These are phyloP conservation scores for Saccharum spontaneum DNA, from an alignment of 176 grass and related monocot species.

Conservation along the genomic window DNA sequence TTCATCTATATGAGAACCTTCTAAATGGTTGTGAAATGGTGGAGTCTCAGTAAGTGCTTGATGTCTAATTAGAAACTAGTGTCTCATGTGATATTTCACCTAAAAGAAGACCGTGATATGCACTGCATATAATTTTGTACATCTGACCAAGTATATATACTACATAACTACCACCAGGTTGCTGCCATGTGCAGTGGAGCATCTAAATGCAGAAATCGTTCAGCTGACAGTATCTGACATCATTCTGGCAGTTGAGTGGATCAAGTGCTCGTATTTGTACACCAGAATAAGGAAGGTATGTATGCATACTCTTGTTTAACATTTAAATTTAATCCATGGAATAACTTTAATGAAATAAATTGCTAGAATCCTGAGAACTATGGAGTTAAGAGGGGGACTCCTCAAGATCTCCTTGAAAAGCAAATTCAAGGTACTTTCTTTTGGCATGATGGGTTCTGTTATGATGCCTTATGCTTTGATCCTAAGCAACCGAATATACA, in stretches of 20 bases:
- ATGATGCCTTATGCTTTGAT: conserved; percentile 27
- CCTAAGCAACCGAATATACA: conserved; percentile 40
- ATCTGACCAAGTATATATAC: conserved; percentile 30
- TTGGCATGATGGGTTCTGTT: conserved; percentile 9
- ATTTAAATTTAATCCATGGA: conserved; percentile 22
- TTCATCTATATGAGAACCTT: conserved; percentile 93
- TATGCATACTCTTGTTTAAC: conserved; percentile 22
- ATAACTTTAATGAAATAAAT: conserved; percentile 35
- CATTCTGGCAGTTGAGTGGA: conserved; percentile 87
- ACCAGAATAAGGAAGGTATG: conserved; percentile 88
- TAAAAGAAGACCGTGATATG: conserved; percentile 4
- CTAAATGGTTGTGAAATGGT: conserved; percentile 97
- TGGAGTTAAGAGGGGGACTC: conserved; percentile 65
- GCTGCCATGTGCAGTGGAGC: conserved; percentile 87
- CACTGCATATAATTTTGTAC: conserved; percentile 16
- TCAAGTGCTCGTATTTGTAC: conserved; percentile 92
- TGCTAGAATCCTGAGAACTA: conserved; percentile 93
- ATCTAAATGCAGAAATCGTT: conserved; percentile 94
- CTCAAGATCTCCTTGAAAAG: conserved; percentile 64
- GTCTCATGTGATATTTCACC: conserved; percentile 29
- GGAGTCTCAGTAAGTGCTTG: conserved; percentile 88
- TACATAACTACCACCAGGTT: conserved; percentile 53
- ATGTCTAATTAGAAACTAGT: conserved; percentile 36
- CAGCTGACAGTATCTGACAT: conserved; percentile 86
- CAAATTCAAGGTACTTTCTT: conserved; percentile 71